Evolutionary conservation across 371 early-diverging fungal genomes (phyloP).

Genomic region (Mortierella sp.): DNA sequence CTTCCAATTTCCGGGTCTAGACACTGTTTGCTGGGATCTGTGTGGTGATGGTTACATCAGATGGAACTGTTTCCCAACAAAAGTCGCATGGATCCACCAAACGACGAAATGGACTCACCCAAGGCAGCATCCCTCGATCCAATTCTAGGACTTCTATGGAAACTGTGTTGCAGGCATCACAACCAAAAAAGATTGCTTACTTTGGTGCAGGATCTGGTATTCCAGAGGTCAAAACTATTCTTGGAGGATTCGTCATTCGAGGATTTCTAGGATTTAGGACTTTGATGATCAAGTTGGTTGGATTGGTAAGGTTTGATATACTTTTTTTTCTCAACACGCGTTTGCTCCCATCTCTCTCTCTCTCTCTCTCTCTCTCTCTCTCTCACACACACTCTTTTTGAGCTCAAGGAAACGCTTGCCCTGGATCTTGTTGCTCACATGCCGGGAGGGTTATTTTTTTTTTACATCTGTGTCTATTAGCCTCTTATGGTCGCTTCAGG

Average conservation of each 20-base stretch:
- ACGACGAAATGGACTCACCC: conserved; percentile 13
- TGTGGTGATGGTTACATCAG: conserved; percentile 51
- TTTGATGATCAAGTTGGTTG: conserved; percentile 76
- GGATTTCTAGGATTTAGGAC: conserved; percentile 81
- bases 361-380: too few relatives aligned
- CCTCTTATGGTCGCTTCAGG: conserved; percentile 90
- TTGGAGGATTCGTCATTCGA: conserved; percentile 86
- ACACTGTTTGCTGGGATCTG: conserved; percentile 40
- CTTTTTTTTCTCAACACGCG: conserved; percentile 49
- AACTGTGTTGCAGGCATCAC: conserved; percentile 46
- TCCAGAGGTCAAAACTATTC: conserved; percentile 87
- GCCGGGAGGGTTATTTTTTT: too few relatives aligned
- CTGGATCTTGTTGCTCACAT: conserved; percentile 75
- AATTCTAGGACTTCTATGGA: conserved; percentile 52
- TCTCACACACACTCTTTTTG: too few relatives aligned
- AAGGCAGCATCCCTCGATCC: conserved; percentile 16
- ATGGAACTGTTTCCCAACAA: conserved; percentile 49
- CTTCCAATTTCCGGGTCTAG: conserved; percentile 4
- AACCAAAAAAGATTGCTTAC: conserved; percentile 76
- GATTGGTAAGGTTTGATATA: conserved; percentile 56
- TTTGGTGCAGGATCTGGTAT: conserved; percentile 85
- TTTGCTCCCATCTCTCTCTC: conserved; percentile 69
- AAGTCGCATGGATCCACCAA: conserved; percentile 48
- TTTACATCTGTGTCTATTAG: conserved; percentile 45
- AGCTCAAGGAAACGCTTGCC: too few relatives aligned